Conservation (phyloP, 2,329 filamentous ascomycete genomes). For the Fusarium bactridioides region DNA sequence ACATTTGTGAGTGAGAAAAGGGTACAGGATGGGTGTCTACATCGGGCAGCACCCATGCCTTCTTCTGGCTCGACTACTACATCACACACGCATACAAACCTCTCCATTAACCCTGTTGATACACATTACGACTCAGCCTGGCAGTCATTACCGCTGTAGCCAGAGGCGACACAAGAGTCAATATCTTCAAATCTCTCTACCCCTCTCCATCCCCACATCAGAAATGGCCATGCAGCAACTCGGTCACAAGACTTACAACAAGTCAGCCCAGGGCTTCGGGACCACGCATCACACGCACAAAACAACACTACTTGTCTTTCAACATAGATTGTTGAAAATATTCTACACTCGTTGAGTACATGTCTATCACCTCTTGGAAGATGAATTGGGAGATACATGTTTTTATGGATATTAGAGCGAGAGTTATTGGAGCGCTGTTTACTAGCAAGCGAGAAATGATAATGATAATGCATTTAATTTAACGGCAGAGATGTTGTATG, state of each 20-base stretch:
- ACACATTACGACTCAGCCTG: background rate
- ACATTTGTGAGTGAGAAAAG: background rate
- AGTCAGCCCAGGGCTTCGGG: background rate
- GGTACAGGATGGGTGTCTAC: background rate
- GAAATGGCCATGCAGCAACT: background rate
- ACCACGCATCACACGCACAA: background rate
- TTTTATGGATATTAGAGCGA: background rate
- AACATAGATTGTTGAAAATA: background rate
- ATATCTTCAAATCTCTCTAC: background rate
- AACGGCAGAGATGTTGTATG: background rate
- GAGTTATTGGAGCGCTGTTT: background rate
- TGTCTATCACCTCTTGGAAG: too few species aligned
- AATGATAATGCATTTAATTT: background rate
- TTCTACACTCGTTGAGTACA: too few species aligned
- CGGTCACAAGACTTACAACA: background rate
- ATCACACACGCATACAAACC: background rate
- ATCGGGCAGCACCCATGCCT: background rate
- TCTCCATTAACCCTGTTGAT: background rate
- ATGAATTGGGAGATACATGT: background rate
- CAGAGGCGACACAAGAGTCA: background rate
- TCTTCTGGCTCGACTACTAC: background rate
- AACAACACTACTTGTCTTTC: background rate
- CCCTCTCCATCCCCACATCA: background rate
- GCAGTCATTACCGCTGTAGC: background rate
- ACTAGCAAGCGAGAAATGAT: too few species aligned